Percentiles rank a stretch among this genome's conserved stretches.
phyloP scores from a whole-genome alignment of 2,329 filamentous ascomycete species.

The Sclerotinia subarctica region DNA sequence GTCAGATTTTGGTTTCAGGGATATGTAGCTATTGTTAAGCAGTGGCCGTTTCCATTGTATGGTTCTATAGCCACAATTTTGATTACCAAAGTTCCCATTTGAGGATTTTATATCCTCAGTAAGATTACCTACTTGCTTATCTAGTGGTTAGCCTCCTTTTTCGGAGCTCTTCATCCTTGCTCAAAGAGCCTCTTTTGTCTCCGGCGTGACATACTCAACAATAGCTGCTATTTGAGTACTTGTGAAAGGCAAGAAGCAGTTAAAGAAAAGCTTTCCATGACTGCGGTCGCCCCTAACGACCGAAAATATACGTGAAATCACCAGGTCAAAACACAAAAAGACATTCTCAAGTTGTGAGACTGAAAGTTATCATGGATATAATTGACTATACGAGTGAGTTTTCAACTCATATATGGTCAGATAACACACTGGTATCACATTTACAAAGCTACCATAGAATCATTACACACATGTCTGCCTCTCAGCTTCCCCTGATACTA shows the following conservation, averaged over 20 bases:
- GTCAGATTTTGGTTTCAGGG: background rate
- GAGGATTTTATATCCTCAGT: background rate
- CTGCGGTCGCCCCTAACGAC: background rate
- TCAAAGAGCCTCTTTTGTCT: background rate
- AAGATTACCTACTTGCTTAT: background rate
- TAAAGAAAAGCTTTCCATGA: background rate
- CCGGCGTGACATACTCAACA: background rate
- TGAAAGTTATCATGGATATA: no score
- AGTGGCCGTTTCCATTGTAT: background rate
- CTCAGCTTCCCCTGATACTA: background rate
- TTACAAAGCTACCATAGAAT: background rate
- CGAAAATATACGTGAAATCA: background rate
- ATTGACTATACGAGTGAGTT: background rate
- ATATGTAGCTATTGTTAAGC: no score
- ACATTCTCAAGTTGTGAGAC: background rate
- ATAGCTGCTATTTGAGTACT: background rate
- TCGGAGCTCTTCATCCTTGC: background rate
- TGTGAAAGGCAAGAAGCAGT: accelerated
- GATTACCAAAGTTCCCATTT: background rate
- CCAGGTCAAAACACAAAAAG: background rate
- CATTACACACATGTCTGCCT: no score
- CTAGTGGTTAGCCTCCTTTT: background rate
- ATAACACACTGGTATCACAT: background rate
- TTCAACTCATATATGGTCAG: background rate
- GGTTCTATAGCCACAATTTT: background rate